These are phyloP conservation scores for Exophiala viscosa DNA, from an alignment of 2,329 filamentous ascomycete genomes.

Conservation along the genomic window DNA sequence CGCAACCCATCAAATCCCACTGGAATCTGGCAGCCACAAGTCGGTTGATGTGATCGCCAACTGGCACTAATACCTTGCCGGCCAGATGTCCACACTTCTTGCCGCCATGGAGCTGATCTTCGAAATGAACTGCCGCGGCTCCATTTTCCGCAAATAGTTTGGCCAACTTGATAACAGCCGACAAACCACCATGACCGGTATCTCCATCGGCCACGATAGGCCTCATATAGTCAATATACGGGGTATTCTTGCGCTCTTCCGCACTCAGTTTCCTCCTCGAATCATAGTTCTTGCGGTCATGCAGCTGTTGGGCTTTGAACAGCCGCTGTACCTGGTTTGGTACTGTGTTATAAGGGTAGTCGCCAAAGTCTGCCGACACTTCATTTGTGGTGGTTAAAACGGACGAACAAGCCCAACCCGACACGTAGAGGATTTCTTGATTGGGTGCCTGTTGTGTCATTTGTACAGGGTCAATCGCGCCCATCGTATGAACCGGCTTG, in stretches of 20 bases:
- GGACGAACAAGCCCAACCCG: conserved; percentile 95
- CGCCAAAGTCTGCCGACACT: conserved; percentile 94
- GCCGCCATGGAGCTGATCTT: conserved; percentile 94
- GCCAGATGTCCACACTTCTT: conserved; percentile 98
- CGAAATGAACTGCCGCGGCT: conserved; percentile 92
- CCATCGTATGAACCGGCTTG: conserved; percentile 93
- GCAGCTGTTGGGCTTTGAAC: conserved; percentile 93
- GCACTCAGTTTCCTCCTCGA: conserved; percentile 70
- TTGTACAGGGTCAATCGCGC: conserved; percentile 96
- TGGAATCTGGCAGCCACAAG: conserved; percentile 89
- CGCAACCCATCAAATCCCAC: conserved; percentile 96
- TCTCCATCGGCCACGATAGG: conserved; percentile 96
- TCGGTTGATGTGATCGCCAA: conserved; percentile 94
- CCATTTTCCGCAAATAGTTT: conserved; percentile 98
- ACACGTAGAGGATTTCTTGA: conserved; percentile 94
- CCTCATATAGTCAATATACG: conserved; percentile 86
- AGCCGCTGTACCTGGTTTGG: conserved; percentile 96
- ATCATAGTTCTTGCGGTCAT: conserved; percentile 95
- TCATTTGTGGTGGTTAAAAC: conserved; percentile 92
- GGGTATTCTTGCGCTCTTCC: conserved; percentile 68
- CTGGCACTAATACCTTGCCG: conserved; percentile 90
- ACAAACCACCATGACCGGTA: conserved; percentile 87
- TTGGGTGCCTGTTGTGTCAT: conserved; percentile 98
- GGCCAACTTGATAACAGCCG: conserved; percentile 89
- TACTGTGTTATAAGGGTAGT: conserved; percentile 98